A percentile compares a stretch with the other conserved stretches of the same genome.
These are phyloP conservation scores for Pyrus betulifolia DNA, from an alignment of 306 rosid species.

Conservation along the genomic window DNA sequence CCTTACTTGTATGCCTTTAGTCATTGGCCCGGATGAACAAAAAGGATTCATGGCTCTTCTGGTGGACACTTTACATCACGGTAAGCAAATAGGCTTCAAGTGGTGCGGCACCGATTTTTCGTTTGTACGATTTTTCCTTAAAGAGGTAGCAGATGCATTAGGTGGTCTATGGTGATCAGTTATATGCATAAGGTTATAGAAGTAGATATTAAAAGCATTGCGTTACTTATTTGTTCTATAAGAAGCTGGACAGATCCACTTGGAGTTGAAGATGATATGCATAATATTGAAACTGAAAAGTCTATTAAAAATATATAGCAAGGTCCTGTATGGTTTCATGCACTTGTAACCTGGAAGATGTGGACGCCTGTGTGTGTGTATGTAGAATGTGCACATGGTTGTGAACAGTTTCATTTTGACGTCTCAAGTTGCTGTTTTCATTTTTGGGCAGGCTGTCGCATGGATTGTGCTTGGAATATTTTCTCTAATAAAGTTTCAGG, in stretches of 20 bases:
- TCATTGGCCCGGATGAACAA: constrained; percentile 94
- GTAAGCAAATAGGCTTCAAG: constrained; percentile 39
- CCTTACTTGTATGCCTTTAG: constrained; percentile 29
- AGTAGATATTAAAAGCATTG: neutral
- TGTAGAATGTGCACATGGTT: neutral
- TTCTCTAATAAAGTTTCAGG: constrained; percentile 92
- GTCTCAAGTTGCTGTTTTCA: constrained; percentile 3
- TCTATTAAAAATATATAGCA: neutral
- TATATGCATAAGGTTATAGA: neutral
- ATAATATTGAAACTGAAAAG: neutral
- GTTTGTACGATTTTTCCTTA: neutral
- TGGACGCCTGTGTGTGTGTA: neutral
- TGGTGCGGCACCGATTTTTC: neutral
- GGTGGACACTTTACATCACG: constrained; percentile 91
- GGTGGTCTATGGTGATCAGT: neutral
- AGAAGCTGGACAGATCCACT: neutral
- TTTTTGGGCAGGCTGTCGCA: constrained; percentile 48
- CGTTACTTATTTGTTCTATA: neutral
- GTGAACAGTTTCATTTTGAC: neutral
- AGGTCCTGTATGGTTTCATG: neutral
- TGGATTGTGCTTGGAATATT: constrained; percentile 85
- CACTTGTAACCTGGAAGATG: neutral
- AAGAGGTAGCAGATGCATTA: neutral
- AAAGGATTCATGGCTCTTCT: constrained; percentile 95
- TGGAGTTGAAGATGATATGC: neutral